Conservation (phyloP, 345 rosid genomes). For the Cardamine resedifolia region DNA sequence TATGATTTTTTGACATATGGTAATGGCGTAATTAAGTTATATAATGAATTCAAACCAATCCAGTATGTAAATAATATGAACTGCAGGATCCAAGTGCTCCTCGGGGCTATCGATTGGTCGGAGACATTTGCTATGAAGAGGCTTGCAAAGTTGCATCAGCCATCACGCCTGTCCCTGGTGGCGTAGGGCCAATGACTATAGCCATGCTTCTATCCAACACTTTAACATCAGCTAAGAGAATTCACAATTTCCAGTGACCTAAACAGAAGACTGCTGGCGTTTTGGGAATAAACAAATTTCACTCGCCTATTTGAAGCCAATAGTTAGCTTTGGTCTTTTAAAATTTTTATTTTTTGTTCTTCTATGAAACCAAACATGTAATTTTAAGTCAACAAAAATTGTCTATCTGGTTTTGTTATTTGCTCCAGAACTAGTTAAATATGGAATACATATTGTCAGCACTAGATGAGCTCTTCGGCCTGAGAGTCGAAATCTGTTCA, state of each 20-base stretch:
- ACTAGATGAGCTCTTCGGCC: slow-evolving; percentile 39
- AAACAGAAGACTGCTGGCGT: not conserved
- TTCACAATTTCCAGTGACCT: slow-evolving; percentile 49
- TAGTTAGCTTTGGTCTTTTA: not conserved
- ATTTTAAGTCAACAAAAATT: not conserved
- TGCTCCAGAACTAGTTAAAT: not conserved
- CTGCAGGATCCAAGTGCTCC: slow-evolving; percentile 56
- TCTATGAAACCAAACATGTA: slow-evolving; percentile 8
- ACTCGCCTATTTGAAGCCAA: not conserved
- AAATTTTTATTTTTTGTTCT: not conserved
- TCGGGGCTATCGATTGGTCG: slow-evolving; percentile 69
- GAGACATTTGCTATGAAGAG: slow-evolving; percentile 82
- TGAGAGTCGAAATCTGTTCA: slow-evolving; percentile 64
- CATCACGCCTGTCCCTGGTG: slow-evolving; percentile 84
- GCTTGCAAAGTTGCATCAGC: slow-evolving; percentile 74
- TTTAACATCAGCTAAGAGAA: slow-evolving; percentile 71
- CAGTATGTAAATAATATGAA: not conserved
- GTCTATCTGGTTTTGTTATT: not conserved
- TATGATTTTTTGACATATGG: not conserved
- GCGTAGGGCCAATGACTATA: slow-evolving; percentile 93
- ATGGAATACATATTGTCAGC: not conserved
- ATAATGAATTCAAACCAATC: not conserved
- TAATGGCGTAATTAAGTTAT: not conserved
- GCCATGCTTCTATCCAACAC: slow-evolving; percentile 90
- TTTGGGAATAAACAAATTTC: not conserved